Evolutionary conservation across 2,329 filamentous ascomycete species (phyloP).

Genomic region (Aspergillus niger): DNA sequence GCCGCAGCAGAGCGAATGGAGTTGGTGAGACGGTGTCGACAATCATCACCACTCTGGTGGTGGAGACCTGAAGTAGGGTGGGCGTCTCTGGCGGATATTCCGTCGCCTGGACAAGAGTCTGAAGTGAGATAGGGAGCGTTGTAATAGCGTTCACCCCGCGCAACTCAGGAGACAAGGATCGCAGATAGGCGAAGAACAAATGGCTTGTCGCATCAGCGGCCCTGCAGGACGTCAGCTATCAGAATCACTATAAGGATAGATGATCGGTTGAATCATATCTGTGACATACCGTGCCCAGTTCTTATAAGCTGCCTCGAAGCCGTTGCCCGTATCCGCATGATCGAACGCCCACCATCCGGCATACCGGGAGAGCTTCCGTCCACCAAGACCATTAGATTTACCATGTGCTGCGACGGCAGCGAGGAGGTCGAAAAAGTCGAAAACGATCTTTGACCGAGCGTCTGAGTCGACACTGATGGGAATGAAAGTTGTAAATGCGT

Average conservation of each 20-base stretch:
- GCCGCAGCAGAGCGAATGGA: constrained; percentile 84
- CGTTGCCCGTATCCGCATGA: constrained; percentile 79
- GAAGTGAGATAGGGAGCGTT: constrained; percentile 82
- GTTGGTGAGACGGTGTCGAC: constrained; percentile 94
- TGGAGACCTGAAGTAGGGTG: constrained; percentile 73
- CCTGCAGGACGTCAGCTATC: constrained; percentile 52
- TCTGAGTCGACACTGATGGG: constrained; percentile 89
- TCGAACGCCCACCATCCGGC: constrained; percentile 99
- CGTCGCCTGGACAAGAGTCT: constrained; percentile 86
- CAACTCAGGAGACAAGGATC: constrained; percentile 80
- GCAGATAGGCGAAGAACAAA: constrained; percentile 94
- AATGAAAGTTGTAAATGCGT: constrained; percentile 96
- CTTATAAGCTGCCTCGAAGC: constrained; percentile 93
- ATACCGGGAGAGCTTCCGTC: constrained; percentile 89
- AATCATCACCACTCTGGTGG: constrained; percentile 93
- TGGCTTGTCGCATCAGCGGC: constrained; percentile 95
- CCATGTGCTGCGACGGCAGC: constrained; percentile 89
- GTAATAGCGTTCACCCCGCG: constrained; percentile 76
- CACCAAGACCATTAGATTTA: constrained; percentile 89
- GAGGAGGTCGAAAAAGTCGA: constrained; percentile 93
- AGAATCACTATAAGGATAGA: background rate
- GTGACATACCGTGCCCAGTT: constrained; percentile 73
- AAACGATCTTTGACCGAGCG: constrained; percentile 82
- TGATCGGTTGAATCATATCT: constrained; percentile 7
- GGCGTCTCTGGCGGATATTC: constrained; percentile 88